Evolutionary conservation across 2,329 filamentous ascomycete genomes (phyloP).

Genomic region (Ascochyta lentis): DNA sequence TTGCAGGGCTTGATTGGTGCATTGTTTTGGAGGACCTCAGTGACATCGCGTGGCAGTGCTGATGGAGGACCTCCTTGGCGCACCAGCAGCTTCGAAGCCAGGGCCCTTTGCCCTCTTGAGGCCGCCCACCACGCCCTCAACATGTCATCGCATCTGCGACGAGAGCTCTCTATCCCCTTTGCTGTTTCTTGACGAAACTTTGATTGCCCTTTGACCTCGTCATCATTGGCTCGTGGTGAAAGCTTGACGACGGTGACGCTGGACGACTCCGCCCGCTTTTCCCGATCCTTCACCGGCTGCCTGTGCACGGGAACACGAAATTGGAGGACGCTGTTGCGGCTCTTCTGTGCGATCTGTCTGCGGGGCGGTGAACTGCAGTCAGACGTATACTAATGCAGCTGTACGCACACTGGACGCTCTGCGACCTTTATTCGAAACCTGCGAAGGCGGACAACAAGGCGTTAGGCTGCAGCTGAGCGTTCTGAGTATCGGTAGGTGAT

Average conservation of each 20-base stretch:
- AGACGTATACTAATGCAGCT: slow-evolving; percentile 45
- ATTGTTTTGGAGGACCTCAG: slow-evolving; percentile 13
- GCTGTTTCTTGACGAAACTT: slow-evolving; percentile 1
- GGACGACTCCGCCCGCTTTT: slow-evolving; percentile 21
- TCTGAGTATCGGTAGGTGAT: slow-evolving; percentile 26
- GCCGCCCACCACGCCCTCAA: slow-evolving; percentile 15
- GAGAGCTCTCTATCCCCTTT: neutral
- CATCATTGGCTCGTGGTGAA: slow-evolving; percentile 4
- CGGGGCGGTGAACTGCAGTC: slow-evolving; percentile 38
- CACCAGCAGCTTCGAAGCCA: slow-evolving; percentile 5
- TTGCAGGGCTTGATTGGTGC: slow-evolving; percentile 8
- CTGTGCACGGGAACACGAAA: slow-evolving; percentile 10
- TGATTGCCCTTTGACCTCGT: neutral
- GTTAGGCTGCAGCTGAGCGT: slow-evolving; percentile 38
- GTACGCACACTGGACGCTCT: slow-evolving; percentile 32
- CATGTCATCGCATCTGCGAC: slow-evolving; percentile 8
- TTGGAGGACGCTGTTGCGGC: slow-evolving; percentile 10
- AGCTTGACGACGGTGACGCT: slow-evolving; percentile 7
- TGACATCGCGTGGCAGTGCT: slow-evolving; percentile 9
- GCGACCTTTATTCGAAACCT: slow-evolving; percentile 22
- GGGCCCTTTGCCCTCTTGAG: slow-evolving; percentile 16
- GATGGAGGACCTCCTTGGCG: slow-evolving; percentile 14
- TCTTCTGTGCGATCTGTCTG: slow-evolving; percentile 8
- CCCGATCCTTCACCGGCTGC: slow-evolving; percentile 32
- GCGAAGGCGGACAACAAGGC: slow-evolving; percentile 34